Conservation (phyloP, 2,329 filamentous ascomycete species). For the Cladophialophora chaetospira region DNA sequence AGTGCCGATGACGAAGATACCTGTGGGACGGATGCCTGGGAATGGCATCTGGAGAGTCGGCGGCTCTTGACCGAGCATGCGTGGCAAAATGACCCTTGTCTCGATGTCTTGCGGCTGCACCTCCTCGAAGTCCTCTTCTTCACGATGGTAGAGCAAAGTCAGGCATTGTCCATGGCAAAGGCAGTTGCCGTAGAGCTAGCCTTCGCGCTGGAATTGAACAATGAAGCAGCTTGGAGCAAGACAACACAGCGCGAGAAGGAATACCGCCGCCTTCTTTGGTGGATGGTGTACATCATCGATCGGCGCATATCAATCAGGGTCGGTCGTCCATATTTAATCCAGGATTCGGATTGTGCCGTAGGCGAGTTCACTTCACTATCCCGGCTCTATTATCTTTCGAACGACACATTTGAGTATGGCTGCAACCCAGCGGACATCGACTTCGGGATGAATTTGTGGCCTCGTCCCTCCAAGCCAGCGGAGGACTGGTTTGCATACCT, state of each 20-base stretch:
- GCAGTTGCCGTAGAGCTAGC: conserved; percentile 9
- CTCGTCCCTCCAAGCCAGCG: neutral
- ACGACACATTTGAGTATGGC: neutral
- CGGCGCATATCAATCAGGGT: conserved; percentile 1
- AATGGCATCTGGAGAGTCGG: conserved; percentile 4
- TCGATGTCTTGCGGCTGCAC: conserved; percentile 5
- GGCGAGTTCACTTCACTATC: neutral
- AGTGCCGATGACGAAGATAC: neutral
- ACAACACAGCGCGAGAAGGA: conserved; percentile 6
- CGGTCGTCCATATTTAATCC: neutral
- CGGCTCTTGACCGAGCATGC: neutral
- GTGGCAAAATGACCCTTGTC: neutral
- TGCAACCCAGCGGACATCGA: neutral
- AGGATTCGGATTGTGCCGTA: conserved; percentile 1
- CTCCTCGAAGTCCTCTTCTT: conserved; percentile 10
- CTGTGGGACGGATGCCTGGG: neutral
- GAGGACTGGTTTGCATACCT: conserved; percentile 4
- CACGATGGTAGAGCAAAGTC: conserved; percentile 1
- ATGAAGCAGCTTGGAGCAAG: neutral
- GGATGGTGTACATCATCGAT: conserved; percentile 11
- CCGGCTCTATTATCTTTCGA: neutral
- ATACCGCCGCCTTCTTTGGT: conserved; percentile 13
- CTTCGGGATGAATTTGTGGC: neutral
- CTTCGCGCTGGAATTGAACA: neutral
- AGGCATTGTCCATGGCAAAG: neutral